phyloP scores from a whole-genome alignment of 192 early-diverging fungal species.

The Rhizophagus prolifer region DNA sequence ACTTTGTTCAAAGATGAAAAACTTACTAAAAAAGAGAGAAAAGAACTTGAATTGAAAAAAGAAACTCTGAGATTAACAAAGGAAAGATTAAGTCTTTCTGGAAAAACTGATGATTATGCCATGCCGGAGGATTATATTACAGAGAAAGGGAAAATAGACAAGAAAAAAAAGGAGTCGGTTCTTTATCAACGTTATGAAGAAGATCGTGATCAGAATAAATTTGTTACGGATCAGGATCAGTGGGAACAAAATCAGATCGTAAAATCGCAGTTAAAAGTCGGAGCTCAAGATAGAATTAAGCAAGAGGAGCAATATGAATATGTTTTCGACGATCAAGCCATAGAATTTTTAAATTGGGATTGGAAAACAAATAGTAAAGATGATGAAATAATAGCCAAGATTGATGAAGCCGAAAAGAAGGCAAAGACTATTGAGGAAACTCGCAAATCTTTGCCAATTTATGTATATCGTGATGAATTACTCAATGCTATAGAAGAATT shows the following conservation, averaged over 20 bases:
- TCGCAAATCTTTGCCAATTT: constrained; percentile 91
- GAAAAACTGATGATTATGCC: constrained; percentile 79
- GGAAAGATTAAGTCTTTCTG: constrained; percentile 77
- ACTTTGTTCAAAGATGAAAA: constrained; percentile 70
- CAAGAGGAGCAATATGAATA: constrained; percentile 80
- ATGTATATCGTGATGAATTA: constrained; percentile 77
- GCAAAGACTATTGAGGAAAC: constrained; percentile 65
- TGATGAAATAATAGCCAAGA: constrained; percentile 50
- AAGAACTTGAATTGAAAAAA: constrained; percentile 81
- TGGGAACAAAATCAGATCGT: constrained; percentile 89
- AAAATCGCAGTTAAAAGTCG: constrained; percentile 54
- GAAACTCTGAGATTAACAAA: constrained; percentile 80
- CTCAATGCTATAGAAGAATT: constrained; percentile 79
- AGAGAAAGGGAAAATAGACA: constrained; percentile 96
- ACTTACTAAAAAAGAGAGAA: constrained; percentile 74
- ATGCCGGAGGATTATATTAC: constrained; percentile 97
- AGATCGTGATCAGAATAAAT: constrained; percentile 55
- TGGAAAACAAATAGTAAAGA: constrained; percentile 50
- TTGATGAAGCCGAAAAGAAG: constrained; percentile 71
- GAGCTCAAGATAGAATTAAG: constrained; percentile 52
- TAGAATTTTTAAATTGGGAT: constrained; percentile 82
- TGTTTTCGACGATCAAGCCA: constrained; percentile 88
- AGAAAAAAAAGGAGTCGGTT: constrained; percentile 86
- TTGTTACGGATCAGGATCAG: constrained; percentile 85
- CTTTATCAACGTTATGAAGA: constrained; percentile 91